These are phyloP conservation scores for Fusarium pseudocircinatum DNA, from an alignment of 2,329 filamentous ascomycete species.

Conservation along the genomic window DNA sequence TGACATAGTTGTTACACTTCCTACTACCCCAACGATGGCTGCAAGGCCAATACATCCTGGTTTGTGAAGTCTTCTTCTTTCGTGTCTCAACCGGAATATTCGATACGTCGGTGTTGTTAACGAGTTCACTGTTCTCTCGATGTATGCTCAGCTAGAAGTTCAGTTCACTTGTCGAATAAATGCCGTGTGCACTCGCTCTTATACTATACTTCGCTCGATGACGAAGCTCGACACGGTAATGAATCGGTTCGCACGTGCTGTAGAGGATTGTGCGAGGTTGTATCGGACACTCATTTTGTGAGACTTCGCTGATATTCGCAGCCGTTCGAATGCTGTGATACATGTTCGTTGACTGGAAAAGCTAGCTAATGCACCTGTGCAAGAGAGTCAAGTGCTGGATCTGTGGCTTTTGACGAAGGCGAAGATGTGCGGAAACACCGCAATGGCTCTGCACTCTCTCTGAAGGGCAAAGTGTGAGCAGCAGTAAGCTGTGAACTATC, in stretches of 20 bases:
- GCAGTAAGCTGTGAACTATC: not conserved
- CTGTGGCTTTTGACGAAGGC: not conserved
- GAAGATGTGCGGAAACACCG: not conserved
- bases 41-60: constrained; percentile 39
- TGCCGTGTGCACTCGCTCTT: constrained; percentile 26
- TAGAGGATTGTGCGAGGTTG: constrained; percentile 19
- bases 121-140: constrained; percentile 1
- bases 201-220: constrained; percentile 22
- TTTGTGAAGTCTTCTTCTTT: not conserved
- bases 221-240: constrained; percentile 12
- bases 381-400: not conserved
- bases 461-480: not conserved
- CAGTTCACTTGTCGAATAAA: not conserved
- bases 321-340: constrained; percentile 30
- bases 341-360: constrained; percentile 8
- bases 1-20: constrained; percentile 34
- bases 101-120: not conserved
- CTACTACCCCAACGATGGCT: constrained; percentile 38
- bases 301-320: constrained; percentile 21
- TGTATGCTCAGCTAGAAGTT: constrained; percentile 11
- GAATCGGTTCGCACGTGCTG: constrained; percentile 33
- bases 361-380: not conserved
- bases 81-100: not conserved
- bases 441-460: not conserved
- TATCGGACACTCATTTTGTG: constrained; percentile 26